Evolutionary conservation across 441 rosid genomes (phyloP).

Genomic region (Jatropha podagrica): DNA sequence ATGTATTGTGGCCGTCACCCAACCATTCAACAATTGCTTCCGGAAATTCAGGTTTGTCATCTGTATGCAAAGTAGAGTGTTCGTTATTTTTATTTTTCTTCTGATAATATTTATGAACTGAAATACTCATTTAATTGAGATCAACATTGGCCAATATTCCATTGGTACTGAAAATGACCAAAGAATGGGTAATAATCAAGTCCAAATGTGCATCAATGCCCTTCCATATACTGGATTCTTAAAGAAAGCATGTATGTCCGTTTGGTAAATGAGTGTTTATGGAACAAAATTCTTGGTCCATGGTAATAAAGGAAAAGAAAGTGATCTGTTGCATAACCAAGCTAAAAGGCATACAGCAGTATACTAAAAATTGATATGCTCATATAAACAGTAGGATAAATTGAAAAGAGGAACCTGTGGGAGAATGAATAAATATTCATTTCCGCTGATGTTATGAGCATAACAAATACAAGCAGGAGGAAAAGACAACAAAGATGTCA

Average conservation of each 20-base stretch:
- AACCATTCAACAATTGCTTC: slow-evolving; percentile 83
- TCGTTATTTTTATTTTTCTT: slow-evolving; percentile 6
- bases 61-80: slow-evolving; percentile 13
- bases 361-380: too few species aligned
- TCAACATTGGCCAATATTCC: not conserved
- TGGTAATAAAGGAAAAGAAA: too few species aligned
- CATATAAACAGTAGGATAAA: too few species aligned
- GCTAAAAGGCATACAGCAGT: too few species aligned
- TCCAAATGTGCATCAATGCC: not conserved
- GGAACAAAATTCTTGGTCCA: too few species aligned
- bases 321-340: too few species aligned
- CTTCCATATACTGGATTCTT: not conserved
- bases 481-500: too few species aligned
- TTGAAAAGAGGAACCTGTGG: too few species aligned
- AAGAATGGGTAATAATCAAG: not conserved
- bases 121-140: not conserved
- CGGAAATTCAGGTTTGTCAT: slow-evolving; percentile 87
- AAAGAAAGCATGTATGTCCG: not conserved
- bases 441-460: too few species aligned
- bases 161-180: not conserved
- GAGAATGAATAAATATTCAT: too few species aligned
- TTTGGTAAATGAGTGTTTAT: too few species aligned
- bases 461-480: too few species aligned
- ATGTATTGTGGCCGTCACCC: slow-evolving; percentile 93
- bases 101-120: not conserved